Percentiles rank a stretch among this genome's conserved stretches.
These are phyloP conservation scores for Hyaloperonospora arabidopsidis DNA, from an alignment of 352 stramenopile species.

Conservation along the genomic window DNA sequence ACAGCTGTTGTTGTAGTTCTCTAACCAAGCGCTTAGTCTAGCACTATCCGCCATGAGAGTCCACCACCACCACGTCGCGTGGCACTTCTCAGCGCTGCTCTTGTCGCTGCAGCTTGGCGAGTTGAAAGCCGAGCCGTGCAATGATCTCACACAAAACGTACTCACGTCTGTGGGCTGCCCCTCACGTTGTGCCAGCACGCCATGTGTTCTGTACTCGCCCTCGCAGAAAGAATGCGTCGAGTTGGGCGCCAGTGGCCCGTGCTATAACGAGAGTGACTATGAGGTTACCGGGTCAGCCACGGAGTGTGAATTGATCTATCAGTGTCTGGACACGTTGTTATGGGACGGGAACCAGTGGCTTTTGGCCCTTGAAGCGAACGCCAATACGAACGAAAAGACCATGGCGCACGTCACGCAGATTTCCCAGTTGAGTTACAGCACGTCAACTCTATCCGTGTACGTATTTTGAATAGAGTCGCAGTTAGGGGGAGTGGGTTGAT, in stretches of 20 bases:
- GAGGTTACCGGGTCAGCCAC: constrained; percentile 17
- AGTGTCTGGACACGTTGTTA: constrained; percentile 46
- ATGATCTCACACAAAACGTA: constrained; percentile 38
- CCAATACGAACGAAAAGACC: constrained; percentile 22
- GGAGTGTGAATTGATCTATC: constrained; percentile 45
- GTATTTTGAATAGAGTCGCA: constrained; percentile 11
- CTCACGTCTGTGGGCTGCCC: constrained; percentile 45
- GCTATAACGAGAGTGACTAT: constrained; percentile 27
- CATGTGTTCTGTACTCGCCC: constrained; percentile 50
- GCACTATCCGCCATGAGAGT: too few species aligned
- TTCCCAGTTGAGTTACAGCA: constrained; percentile 30
- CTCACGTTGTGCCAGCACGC: constrained; percentile 19
- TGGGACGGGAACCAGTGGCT: constrained; percentile 33
- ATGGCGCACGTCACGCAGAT: constrained; percentile 46
- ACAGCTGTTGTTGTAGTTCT: too few species aligned
- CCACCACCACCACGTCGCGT: neutral
- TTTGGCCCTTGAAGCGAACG: constrained; percentile 25
- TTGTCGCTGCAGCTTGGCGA: constrained; percentile 7
- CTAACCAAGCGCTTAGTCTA: too few species aligned
- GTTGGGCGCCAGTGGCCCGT: constrained; percentile 27
- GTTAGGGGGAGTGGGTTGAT: too few species aligned
- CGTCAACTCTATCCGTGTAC: constrained; percentile 33
- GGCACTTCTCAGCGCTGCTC: constrained; percentile 15
- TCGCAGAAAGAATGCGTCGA: constrained; percentile 30
- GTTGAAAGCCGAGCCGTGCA: constrained; percentile 25